Evolutionary conservation across 2,329 filamentous ascomycete species (phyloP).

Genomic region (Trichoderma hamatum): DNA sequence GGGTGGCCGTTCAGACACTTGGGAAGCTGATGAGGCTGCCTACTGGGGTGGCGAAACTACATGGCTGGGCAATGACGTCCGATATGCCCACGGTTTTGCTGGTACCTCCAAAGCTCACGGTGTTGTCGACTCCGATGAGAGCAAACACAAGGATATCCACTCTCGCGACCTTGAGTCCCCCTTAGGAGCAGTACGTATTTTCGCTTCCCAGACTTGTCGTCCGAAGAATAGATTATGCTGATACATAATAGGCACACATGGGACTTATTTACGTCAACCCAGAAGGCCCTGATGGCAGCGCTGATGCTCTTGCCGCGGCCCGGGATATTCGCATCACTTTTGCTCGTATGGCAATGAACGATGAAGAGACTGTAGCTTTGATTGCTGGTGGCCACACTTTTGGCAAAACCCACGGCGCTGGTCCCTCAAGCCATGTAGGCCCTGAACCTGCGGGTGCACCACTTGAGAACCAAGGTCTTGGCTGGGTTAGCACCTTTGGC

Average conservation of each 20-base stretch:
- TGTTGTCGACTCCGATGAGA: conserved; percentile 40
- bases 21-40: conserved; percentile 73
- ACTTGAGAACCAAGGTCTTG: conserved; percentile 69
- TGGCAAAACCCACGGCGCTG: conserved; percentile 80
- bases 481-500: conserved; percentile 68
- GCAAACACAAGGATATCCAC: conserved; percentile 53
- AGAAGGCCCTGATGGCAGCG: conserved; percentile 72
- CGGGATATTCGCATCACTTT: conserved; percentile 76
- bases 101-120: conserved; percentile 44
- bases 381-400: conserved; percentile 80
- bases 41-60: conserved; percentile 78
- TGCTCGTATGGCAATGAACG: conserved; percentile 79
- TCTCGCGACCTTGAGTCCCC: conserved; percentile 68
- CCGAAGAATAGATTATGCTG: background rate
- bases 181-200: conserved; percentile 63
- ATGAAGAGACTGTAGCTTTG: conserved; percentile 78
- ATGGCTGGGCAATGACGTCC: conserved; percentile 75
- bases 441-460: conserved; percentile 66
- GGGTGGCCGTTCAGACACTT: conserved; percentile 71
- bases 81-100: conserved; percentile 58
- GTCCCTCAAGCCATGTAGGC: conserved; percentile 63
- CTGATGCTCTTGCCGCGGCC: conserved; percentile 70
- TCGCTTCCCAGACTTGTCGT: no score
- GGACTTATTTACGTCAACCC: conserved; percentile 84
- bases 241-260: conserved; percentile 33